Conservation (phyloP, 768 basidiomycete genomes). For the Dioszegia crocea region DNA sequence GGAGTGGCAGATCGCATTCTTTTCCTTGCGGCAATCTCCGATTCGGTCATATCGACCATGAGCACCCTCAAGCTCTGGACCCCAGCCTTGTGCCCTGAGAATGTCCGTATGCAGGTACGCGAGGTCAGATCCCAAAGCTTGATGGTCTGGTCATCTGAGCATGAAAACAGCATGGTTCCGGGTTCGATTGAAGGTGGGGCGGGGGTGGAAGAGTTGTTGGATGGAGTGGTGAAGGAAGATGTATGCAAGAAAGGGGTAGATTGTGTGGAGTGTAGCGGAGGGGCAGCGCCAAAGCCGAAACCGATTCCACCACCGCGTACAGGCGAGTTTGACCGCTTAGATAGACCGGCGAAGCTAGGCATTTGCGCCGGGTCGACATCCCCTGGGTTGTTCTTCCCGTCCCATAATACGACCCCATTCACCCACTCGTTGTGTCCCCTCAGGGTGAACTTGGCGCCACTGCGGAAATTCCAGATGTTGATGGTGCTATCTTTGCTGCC, state of each 20-base stretch:
- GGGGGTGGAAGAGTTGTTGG: not conserved
- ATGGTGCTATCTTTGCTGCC: conserved; percentile 93
- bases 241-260: conserved; percentile 6
- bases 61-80: conserved; percentile 86
- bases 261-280: not conserved
- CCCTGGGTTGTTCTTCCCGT: conserved; percentile 53
- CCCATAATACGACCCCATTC: conserved; percentile 91
- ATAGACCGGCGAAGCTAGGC: conserved; percentile 21
- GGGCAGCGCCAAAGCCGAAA: no score
- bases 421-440: conserved; percentile 95
- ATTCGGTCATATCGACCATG: conserved; percentile 54
- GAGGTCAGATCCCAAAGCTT: conserved; percentile 86
- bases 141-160: conserved; percentile 89
- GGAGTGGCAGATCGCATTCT: conserved; percentile 16
- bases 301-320: not conserved
- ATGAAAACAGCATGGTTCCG: conserved; percentile 95
- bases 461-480: conserved; percentile 67
- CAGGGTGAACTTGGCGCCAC: conserved; percentile 84
- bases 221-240: not conserved
- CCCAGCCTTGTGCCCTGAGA: conserved; percentile 87
- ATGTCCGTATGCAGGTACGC: conserved; percentile 74
- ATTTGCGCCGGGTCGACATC: conserved; percentile 43
- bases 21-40: conserved; percentile 20
- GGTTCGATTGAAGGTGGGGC: conserved; percentile 47
- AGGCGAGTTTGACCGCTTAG: conserved; percentile 5